Evolutionary conservation across 2,329 filamentous ascomycete genomes (phyloP), one percentile per base, ranked within the genome.

Genomic region (Alternaria triticimaculans): DNA sequence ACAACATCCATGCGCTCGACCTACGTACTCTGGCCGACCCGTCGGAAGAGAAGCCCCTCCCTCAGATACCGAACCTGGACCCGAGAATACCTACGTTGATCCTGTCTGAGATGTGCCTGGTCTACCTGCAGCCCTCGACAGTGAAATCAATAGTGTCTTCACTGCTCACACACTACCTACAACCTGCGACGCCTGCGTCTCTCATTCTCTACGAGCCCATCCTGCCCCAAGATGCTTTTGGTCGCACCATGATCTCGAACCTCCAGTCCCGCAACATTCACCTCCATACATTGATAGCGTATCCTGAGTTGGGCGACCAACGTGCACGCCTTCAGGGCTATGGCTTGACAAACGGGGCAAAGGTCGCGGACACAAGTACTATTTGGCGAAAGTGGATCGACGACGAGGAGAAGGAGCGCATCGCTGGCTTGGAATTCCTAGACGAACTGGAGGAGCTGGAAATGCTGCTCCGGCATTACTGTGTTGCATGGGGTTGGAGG

Each of bases 401-500:
- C 0, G 76, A 84, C 1, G 82, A 83, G 3, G 95, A 98, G 80
- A 94, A 93, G 80, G 90, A 92, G 74, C 85, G 94, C 51, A 88
- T 98, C 1, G 90, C 94, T 67, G 80, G 83, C 11, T 78, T 97
- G 25, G 94, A 99, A 79, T 94, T 96, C 73, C 80, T 99, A 66
- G 96, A 99, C 81, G 96, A 99, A 81, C 87, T 97, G 23, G 96
- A 99, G 80, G 96, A 99, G 82, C 97, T 96, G 91, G 86, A 90
- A 73, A 80, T 99, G 70, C 81, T 99, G 71, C 92, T 94, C 1
- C 88, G 87, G 68, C 96, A 99, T 83, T 99, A 99, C 75, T 89
- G 94, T 67, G 87, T 99, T 46, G 90, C 89, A 5, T 98, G 95
- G 95, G 96, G 90, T 1, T 96, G 92, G 88, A 89, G 87, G 71